Evolutionary conservation across 2,329 filamentous ascomycete genomes (phyloP).

Genomic region (Pseudofabraea citricarpa): DNA sequence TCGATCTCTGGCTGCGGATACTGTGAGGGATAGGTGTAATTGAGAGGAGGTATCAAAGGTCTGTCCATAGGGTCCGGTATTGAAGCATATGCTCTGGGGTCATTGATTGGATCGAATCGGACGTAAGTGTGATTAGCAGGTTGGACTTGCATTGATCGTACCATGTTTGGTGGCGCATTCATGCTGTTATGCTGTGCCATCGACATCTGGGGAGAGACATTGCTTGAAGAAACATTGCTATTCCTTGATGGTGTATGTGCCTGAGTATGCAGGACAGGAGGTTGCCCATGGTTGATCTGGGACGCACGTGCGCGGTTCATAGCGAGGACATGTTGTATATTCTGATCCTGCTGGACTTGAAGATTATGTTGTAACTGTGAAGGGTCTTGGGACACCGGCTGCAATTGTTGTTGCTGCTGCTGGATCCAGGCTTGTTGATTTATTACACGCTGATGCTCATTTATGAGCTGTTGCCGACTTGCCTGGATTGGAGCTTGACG

Average conservation of each 20-base stretch:
- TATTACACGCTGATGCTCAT: conserved; percentile 6
- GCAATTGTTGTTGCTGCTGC: conserved; percentile 10
- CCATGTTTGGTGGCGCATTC: too few relatives aligned
- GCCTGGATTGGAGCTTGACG: background rate
- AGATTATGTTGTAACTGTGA: conserved; percentile 4
- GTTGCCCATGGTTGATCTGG: background rate
- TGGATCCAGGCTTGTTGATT: conserved; percentile 6
- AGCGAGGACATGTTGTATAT: conserved; percentile 2
- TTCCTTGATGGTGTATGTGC: too few relatives aligned
- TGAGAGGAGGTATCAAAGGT: conserved; percentile 31
- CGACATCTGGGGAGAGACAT: too few relatives aligned
- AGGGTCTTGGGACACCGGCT: conserved; percentile 6
- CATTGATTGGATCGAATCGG: background rate
- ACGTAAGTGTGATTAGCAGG: too few relatives aligned
- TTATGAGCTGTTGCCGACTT: conserved; percentile 4
- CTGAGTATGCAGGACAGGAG: background rate
- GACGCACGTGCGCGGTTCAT: background rate
- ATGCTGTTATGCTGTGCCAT: too few relatives aligned
- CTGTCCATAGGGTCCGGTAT: conserved; percentile 9
- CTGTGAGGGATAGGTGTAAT: conserved; percentile 29
- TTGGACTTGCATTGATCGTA: too few relatives aligned
- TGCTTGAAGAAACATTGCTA: too few relatives aligned
- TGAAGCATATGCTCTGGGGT: background rate
- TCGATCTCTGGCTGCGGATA: conserved; percentile 39
- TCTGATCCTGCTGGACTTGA: conserved; percentile 2